phyloP scores from a whole-genome alignment of 257 asterid species.

The Nicotiana tomentosiformis region DNA sequence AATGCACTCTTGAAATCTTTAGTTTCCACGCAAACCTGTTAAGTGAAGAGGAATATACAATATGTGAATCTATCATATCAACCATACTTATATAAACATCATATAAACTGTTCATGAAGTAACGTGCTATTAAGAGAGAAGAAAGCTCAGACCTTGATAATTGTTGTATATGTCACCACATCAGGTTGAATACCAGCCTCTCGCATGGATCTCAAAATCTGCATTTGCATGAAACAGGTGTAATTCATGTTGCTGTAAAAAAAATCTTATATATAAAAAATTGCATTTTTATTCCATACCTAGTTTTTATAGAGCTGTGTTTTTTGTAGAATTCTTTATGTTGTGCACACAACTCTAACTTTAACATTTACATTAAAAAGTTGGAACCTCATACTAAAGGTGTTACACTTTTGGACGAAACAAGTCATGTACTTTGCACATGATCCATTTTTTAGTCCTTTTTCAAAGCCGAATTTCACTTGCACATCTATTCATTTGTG shows the following conservation, averaged over 20 bases:
- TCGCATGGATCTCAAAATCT: constrained; percentile 76
- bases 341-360: not conserved
- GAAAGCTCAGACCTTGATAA: constrained; percentile 61
- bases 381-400: not conserved
- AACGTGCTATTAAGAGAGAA: constrained; percentile 5
- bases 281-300: not conserved
- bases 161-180: constrained; percentile 81
- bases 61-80: not conserved
- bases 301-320: not conserved
- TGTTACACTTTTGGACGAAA: not conserved
- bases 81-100: constrained; percentile 4
- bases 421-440: not conserved
- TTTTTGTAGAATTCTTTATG: not conserved
- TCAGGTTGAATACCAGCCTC: constrained; percentile 85
- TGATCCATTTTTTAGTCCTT: not conserved
- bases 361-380: not conserved
- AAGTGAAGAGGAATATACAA: constrained; percentile 21
- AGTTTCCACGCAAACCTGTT: constrained; percentile 74
- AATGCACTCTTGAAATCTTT: constrained; percentile 61
- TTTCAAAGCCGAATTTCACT: not conserved
- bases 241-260: not conserved
- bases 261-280: not conserved
- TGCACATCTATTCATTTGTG: not conserved
- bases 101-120: constrained; percentile 2
- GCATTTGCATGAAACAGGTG: constrained; percentile 32